phyloP scores from a whole-genome alignment of 169 alveolate genomes.

The Plasmodium falciparum region DNA sequence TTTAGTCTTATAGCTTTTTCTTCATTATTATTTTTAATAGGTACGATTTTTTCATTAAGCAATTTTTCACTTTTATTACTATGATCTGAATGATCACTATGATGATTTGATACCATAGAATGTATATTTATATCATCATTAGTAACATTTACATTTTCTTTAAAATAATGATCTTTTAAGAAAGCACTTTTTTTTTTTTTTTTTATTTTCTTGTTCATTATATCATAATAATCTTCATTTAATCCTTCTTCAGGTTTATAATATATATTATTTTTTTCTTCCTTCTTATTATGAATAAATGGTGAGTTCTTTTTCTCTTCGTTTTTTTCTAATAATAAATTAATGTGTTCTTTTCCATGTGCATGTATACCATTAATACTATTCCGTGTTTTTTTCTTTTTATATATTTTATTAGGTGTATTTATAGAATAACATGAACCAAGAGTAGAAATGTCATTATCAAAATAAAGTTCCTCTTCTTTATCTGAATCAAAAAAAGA shows the following conservation, averaged over 20 bases:
- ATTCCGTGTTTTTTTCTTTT: conserved; percentile 25
- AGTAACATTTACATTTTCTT: not conserved
- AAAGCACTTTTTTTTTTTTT: not conserved
- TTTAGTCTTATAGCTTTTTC: conserved; percentile 57
- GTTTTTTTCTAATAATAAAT: not conserved
- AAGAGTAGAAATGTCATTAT: conserved; percentile 51
- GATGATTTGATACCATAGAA: not conserved
- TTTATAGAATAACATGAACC: conserved; percentile 52
- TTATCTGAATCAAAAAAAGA: conserved; percentile 68
- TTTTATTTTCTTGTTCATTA: not conserved
- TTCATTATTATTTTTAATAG: not conserved
- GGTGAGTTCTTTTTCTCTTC: conserved; percentile 15
- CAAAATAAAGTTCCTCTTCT: conserved; percentile 65
- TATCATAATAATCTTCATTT: not conserved
- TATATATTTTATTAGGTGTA: conserved; percentile 25
- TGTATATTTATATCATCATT: not conserved
- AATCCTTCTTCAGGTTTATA: not conserved
- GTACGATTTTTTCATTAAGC: not conserved
- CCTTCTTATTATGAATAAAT: not conserved
- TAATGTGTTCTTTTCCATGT: not conserved
- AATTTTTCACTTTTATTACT: not conserved
- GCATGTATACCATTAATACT: not conserved
- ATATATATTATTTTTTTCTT: not conserved
- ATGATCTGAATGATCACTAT: not conserved
- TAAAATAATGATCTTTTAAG: not conserved